A percentile compares a stretch with the other conserved stretches of the same genome.
phyloP scores from a whole-genome alignment of 2,329 filamentous ascomycete species.

The Apiospora sp. region DNA sequence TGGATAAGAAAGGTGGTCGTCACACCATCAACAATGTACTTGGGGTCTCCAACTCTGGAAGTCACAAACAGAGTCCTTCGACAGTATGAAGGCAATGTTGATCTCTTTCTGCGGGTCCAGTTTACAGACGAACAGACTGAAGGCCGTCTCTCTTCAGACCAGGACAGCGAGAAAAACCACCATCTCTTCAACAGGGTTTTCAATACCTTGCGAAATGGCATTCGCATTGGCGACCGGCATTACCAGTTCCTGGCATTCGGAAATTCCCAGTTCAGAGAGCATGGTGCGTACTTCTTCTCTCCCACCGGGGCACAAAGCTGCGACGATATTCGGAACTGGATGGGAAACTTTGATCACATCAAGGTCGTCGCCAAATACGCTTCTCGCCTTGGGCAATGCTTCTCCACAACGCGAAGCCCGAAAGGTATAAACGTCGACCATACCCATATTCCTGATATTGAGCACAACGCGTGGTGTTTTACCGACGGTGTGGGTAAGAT shows the following conservation, averaged over 20 bases:
- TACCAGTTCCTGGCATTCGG: slow-evolving; percentile 95
- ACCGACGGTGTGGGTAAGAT: slow-evolving; percentile 95
- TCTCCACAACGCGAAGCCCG: slow-evolving; percentile 88
- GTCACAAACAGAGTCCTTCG: slow-evolving; percentile 88
- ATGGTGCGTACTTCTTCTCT: slow-evolving; percentile 93
- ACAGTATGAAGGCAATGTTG: slow-evolving; percentile 70
- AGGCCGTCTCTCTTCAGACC: slow-evolving; percentile 65
- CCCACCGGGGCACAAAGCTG: slow-evolving; percentile 72
- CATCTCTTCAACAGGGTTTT: slow-evolving; percentile 79
- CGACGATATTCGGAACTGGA: slow-evolving; percentile 80
- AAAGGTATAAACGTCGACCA: slow-evolving; percentile 64
- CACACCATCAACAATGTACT: slow-evolving; percentile 85
- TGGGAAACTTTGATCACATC: slow-evolving; percentile 87
- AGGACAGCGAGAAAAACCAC: slow-evolving; percentile 65
- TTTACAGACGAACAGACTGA: slow-evolving; percentile 82
- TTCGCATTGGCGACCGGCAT: slow-evolving; percentile 79
- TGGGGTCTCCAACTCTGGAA: slow-evolving; percentile 80
- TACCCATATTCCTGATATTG: slow-evolving; percentile 73
- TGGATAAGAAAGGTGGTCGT: slow-evolving; percentile 79
- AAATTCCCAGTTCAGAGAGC: slow-evolving; percentile 92
- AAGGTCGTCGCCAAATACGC: slow-evolving; percentile 87
- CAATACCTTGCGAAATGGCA: slow-evolving; percentile 77
- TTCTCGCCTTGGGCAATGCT: slow-evolving; percentile 90
- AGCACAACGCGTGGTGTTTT: slow-evolving; percentile 74
- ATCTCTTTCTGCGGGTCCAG: slow-evolving; percentile 87